These are phyloP conservation scores for Brassica hybrid DNA, from an alignment of 441 rosid species.

Conservation along the genomic window DNA sequence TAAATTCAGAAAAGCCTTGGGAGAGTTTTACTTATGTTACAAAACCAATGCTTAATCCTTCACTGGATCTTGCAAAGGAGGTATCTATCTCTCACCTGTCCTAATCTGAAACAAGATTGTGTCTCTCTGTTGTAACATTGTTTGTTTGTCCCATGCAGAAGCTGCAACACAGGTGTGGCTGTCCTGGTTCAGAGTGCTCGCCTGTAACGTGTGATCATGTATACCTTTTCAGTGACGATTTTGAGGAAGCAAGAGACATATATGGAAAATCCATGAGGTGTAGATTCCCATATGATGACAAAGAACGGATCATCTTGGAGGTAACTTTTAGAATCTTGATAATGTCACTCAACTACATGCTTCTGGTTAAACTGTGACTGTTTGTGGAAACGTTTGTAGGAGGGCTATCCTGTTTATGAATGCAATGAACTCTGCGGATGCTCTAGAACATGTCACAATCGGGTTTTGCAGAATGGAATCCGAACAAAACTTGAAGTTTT, in stretches of 20 bases:
- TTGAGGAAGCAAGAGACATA: slow-evolving; percentile 91
- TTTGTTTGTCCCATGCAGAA: slow-evolving; percentile 48
- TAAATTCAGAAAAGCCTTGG: slow-evolving; percentile 75
- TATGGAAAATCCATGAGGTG: slow-evolving; percentile 74
- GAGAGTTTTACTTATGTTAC: slow-evolving; percentile 74
- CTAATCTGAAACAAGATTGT: slow-evolving; percentile 13
- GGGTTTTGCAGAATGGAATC: slow-evolving; percentile 94
- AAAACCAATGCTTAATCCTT: slow-evolving; percentile 61
- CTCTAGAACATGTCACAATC: slow-evolving; percentile 75
- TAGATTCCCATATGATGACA: slow-evolving; percentile 88
- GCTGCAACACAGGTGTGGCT: slow-evolving; percentile 77
- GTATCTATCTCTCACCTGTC: slow-evolving; percentile 57
- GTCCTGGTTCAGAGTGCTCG: slow-evolving; percentile 66
- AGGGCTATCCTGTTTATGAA: slow-evolving; percentile 99
- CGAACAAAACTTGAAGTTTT: slow-evolving; percentile 80
- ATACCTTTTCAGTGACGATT: slow-evolving; percentile 90
- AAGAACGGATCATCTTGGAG: slow-evolving; percentile 74
- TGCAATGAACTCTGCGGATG: slow-evolving; percentile 88
- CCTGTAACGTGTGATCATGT: slow-evolving; percentile 88
- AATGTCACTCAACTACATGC: no score
- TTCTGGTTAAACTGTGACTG: not conserved
- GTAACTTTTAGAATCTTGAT: slow-evolving; percentile 43
- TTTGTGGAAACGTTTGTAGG: slow-evolving; percentile 53
- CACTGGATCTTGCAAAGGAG: slow-evolving; percentile 59
- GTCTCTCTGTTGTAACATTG: slow-evolving; percentile 19